These are phyloP conservation scores for Teratosphaeria destructans DNA, from an alignment of 2,329 filamentous ascomycete genomes.

Conservation along the genomic window DNA sequence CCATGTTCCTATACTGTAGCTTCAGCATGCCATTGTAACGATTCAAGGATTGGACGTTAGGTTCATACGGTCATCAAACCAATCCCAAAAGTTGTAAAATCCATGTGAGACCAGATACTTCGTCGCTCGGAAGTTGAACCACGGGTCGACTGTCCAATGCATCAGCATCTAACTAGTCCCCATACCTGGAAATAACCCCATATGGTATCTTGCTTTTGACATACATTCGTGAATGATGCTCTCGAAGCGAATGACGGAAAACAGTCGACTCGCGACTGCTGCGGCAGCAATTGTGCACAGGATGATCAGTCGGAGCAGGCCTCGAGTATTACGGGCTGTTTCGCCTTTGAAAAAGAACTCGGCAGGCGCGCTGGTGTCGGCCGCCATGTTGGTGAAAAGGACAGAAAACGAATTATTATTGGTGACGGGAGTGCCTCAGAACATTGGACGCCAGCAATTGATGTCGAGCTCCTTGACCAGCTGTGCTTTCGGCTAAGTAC, in stretches of 20 bases:
- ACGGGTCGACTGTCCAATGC: constrained; percentile 70
- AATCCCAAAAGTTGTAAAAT: constrained; percentile 99
- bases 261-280: constrained; percentile 84
- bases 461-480: background rate
- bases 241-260: constrained; percentile 98
- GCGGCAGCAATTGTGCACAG: constrained; percentile 83
- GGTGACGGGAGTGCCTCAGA: background rate
- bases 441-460: background rate
- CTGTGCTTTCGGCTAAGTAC: background rate
- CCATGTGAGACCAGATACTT: constrained; percentile 96
- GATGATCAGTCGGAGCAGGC: constrained; percentile 80
- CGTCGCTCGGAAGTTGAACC: constrained; percentile 98
- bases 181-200: background rate
- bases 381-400: background rate
- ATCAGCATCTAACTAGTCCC: constrained; percentile 3
- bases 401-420: background rate
- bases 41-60: background rate
- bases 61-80: constrained; percentile 86
- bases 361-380: constrained; percentile 4
- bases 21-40: background rate
- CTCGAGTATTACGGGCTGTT: constrained; percentile 70
- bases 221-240: constrained; percentile 99
- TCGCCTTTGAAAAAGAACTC: constrained; percentile 60
- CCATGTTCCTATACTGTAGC: constrained; percentile 62
- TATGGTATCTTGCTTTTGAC: constrained; percentile 32